Evolutionary conservation across 169 alveolate species (phyloP).

Genomic region (Babesia divergens): DNA sequence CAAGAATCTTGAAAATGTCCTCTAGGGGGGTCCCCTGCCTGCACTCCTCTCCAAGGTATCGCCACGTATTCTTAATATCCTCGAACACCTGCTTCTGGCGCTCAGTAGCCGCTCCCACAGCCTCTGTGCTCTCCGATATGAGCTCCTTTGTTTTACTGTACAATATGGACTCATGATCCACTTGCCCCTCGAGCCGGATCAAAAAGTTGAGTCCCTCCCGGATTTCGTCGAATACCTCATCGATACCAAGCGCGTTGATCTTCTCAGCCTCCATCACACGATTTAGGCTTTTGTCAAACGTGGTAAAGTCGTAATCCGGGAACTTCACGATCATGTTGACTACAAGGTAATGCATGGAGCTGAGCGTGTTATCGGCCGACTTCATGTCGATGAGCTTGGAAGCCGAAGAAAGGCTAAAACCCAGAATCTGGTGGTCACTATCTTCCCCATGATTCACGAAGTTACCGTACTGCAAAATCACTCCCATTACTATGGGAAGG

Average conservation of each 20-base stretch:
- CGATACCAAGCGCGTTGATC: slow-evolving; percentile 44
- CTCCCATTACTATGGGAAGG: slow-evolving; percentile 67
- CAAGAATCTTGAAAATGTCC: slow-evolving; percentile 52
- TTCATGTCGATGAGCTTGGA: slow-evolving; percentile 72
- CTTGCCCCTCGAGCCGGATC: background rate
- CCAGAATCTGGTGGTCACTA: slow-evolving; percentile 60
- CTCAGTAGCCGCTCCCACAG: slow-evolving; percentile 11
- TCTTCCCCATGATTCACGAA: slow-evolving; percentile 75
- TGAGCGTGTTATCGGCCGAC: slow-evolving; percentile 67
- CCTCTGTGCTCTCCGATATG: slow-evolving; percentile 20
- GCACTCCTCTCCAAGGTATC: slow-evolving; percentile 59
- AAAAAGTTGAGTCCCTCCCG: slow-evolving; percentile 39
- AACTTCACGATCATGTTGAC: slow-evolving; percentile 66
- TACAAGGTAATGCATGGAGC: slow-evolving; percentile 76
- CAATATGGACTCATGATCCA: background rate
- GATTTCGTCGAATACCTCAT: slow-evolving; percentile 41
- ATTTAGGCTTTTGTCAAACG: slow-evolving; percentile 19
- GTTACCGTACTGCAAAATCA: slow-evolving; percentile 76
- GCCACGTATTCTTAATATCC: slow-evolving; percentile 22
- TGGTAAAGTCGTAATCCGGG: slow-evolving; percentile 47
- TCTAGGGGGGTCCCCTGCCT: slow-evolving; percentile 38
- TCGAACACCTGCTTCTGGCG: slow-evolving; percentile 14
- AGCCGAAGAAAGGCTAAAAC: slow-evolving; percentile 73
- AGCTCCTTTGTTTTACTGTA: slow-evolving; percentile 5
- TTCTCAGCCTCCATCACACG: slow-evolving; percentile 54